Percentiles rank a stretch among this genome's conserved stretches.
These are phyloP conservation scores for Ogataea allantospora DNA, from an alignment of 805 yeast genomes.

Conservation along the genomic window DNA sequence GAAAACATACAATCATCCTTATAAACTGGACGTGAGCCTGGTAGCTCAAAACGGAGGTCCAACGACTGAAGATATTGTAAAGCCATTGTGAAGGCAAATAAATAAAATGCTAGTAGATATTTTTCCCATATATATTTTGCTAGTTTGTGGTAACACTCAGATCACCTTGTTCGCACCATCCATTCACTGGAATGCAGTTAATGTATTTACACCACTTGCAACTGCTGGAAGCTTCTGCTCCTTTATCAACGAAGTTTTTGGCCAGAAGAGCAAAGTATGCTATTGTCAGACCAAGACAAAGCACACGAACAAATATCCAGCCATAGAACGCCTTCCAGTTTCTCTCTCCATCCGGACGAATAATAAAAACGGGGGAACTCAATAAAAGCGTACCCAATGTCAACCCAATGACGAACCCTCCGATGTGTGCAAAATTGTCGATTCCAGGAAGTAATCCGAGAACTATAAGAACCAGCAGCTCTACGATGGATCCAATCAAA, in stretches of 20 bases:
- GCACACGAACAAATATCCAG: conserved; percentile 53
- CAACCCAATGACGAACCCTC: conserved; percentile 67
- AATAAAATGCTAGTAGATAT: conserved; percentile 1
- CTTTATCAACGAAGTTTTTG: conserved; percentile 46
- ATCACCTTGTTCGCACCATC: conserved; percentile 54
- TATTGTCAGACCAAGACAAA: conserved; percentile 43
- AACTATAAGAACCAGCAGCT: conserved; percentile 56
- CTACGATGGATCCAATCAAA: conserved; percentile 48
- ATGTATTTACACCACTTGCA: conserved; percentile 76
- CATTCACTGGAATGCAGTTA: conserved; percentile 66
- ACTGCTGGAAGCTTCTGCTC: conserved; percentile 39
- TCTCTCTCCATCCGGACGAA: conserved; percentile 19
- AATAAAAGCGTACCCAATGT: conserved; percentile 48
- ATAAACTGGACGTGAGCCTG: conserved; percentile 46
- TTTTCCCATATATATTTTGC: not conserved
- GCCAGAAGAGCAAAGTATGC: conserved; percentile 50
- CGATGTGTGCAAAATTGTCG: conserved; percentile 74
- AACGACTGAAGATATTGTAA: conserved; percentile 20
- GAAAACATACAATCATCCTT: conserved; percentile 92
- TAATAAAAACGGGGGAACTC: conserved; percentile 52
- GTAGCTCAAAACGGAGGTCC: conserved; percentile 17
- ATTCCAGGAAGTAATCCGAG: conserved; percentile 70
- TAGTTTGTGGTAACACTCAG: conserved; percentile 7
- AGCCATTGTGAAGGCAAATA: conserved; percentile 10
- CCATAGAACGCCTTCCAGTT: conserved; percentile 42